A percentile compares a stretch with the other conserved stretches of the same genome.
phyloP scores from a whole-genome alignment of 768 basidiomycete species.

The Suillus paluster region DNA sequence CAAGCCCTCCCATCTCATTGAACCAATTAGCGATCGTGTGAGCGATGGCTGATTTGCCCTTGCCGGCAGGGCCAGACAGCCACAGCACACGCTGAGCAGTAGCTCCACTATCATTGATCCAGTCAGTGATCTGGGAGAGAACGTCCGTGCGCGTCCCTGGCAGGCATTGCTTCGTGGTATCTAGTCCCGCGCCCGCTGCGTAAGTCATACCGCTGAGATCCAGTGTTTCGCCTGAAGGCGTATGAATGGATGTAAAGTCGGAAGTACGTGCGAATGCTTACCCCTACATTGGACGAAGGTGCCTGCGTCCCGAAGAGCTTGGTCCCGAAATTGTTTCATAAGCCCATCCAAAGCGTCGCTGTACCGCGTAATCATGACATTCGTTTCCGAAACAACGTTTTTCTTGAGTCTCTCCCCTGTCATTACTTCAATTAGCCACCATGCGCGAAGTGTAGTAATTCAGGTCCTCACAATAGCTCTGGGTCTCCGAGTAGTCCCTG shows the following conservation, averaged over 20 bases:
- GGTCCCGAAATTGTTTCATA: conserved; percentile 7
- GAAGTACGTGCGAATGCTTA: neutral
- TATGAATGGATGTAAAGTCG: neutral
- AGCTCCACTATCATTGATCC: conserved; percentile 11
- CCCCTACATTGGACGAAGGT: neutral
- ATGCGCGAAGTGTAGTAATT: neutral
- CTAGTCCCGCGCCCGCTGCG: conserved; percentile 1
- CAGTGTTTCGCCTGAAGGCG: neutral
- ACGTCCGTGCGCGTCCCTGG: conserved; percentile 18
- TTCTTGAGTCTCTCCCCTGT: conserved; percentile 5
- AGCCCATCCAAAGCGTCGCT: neutral
- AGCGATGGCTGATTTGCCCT: conserved; percentile 35
- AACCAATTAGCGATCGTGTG: conserved; percentile 19
- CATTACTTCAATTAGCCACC: neutral
- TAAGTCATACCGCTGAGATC: conserved; percentile 9
- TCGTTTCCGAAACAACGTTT: neutral
- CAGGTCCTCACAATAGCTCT: conserved; percentile 18
- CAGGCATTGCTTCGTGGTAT: conserved; percentile 13
- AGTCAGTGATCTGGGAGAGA: conserved; percentile 19
- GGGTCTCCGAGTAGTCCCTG: conserved; percentile 27
- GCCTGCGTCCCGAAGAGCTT: neutral
- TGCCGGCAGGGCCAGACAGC: conserved; percentile 23
- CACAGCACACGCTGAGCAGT: conserved; percentile 12
- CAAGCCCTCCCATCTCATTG: conserved; percentile 17
- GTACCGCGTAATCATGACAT: neutral